phyloP scores from a whole-genome alignment of 1,284 basidiomycete species.

The Inonotus obliquus region DNA sequence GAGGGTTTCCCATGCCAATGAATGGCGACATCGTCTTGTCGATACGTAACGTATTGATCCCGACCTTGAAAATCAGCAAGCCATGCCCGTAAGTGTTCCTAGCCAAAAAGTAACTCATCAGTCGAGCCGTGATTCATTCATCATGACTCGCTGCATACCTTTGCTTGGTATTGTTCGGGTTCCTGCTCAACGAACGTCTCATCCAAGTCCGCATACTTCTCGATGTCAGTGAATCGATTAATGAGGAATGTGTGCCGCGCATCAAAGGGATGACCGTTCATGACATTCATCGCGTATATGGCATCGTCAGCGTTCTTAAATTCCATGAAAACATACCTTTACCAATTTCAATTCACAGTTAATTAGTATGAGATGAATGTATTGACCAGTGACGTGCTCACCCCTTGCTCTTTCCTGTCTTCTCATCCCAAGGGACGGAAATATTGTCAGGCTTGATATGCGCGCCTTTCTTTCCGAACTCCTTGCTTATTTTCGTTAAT shows the following conservation, averaged over 20 bases:
- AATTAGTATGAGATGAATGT: not conserved
- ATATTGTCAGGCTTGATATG: slow-evolving; percentile 74
- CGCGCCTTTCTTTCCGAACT: slow-evolving; percentile 77
- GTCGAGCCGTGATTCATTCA: not conserved
- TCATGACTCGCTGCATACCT: slow-evolving; percentile 39
- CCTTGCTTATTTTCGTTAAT: slow-evolving; percentile 73
- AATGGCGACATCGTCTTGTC: slow-evolving; percentile 88
- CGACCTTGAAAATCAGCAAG: slow-evolving; percentile 88
- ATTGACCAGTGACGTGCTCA: slow-evolving; percentile 32
- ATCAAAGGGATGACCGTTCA: slow-evolving; percentile 90
- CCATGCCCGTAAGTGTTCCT: slow-evolving; percentile 97
- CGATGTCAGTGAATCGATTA: slow-evolving; percentile 92
- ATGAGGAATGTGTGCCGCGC: slow-evolving; percentile 88
- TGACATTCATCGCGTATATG: slow-evolving; percentile 68
- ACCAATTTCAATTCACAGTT: not conserved
- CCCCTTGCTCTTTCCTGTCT: slow-evolving; percentile 83
- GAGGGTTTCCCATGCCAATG: slow-evolving; percentile 94
- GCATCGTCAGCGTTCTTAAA: slow-evolving; percentile 83
- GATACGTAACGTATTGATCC: slow-evolving; percentile 95
- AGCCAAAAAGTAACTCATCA: not conserved
- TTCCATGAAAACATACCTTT: slow-evolving; percentile 87
- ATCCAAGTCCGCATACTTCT: slow-evolving; percentile 76
- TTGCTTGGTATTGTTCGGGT: slow-evolving; percentile 75
- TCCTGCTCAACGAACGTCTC: slow-evolving; percentile 83
- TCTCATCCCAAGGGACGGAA: slow-evolving; percentile 81